A percentile compares a stretch with the other conserved stretches of the same genome.
Evolutionary conservation across 202 grass and related monocot species (phyloP).

Genomic region (Elaeis oleifera): DNA sequence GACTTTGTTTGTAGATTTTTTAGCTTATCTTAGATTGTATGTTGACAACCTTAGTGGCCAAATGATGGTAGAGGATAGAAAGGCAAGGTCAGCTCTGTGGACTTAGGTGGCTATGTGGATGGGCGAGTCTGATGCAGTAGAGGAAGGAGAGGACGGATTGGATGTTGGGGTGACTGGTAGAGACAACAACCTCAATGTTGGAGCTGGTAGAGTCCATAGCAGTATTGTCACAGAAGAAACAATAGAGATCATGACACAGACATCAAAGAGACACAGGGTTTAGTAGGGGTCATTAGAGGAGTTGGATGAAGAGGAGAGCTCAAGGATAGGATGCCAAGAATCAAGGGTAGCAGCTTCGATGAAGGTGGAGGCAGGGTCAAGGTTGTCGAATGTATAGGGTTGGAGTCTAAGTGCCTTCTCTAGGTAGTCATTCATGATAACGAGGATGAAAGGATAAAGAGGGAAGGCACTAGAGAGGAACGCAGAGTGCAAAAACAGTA

Average conservation of each 20-base stretch:
- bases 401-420: slow-evolving; percentile 35
- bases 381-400: slow-evolving; percentile 44
- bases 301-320: slow-evolving; percentile 21
- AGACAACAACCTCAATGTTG: slow-evolving; percentile 60
- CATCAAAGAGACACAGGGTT: slow-evolving; percentile 46
- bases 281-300: slow-evolving; percentile 28
- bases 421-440: slow-evolving; percentile 59
- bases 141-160: slow-evolving; percentile 76
- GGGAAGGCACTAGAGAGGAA: slow-evolving; percentile 25
- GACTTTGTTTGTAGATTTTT: too few relatives aligned
- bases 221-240: slow-evolving; percentile 45
- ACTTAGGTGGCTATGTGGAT: slow-evolving; percentile 46
- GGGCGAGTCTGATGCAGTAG: slow-evolving; percentile 45
- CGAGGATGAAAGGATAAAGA: slow-evolving; percentile 51
- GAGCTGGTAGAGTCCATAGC: slow-evolving; percentile 40
- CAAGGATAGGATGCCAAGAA: slow-evolving; percentile 24
- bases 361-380: neutral
- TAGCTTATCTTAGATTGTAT: neutral
- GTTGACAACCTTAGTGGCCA: slow-evolving; percentile 71
- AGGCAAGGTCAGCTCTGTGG: neutral
- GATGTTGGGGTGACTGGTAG: slow-evolving; percentile 30
- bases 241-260: slow-evolving; percentile 53
- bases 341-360: slow-evolving; percentile 37
- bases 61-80: slow-evolving; percentile 63
- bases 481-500: neutral